phyloP scores from a whole-genome alignment of 805 yeast species.

The Saturnispora halmiae region DNA sequence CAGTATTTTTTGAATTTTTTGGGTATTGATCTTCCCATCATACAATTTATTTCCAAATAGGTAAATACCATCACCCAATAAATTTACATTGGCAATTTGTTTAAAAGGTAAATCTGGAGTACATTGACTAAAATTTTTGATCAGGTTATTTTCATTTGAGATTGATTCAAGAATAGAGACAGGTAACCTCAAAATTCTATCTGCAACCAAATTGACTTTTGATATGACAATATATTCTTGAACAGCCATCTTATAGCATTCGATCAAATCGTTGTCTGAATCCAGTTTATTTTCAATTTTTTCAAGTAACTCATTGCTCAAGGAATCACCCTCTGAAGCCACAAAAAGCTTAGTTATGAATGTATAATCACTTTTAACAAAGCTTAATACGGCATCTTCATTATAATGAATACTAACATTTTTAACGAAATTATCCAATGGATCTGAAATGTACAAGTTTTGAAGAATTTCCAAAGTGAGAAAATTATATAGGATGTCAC shows the following conservation, averaged over 20 bases:
- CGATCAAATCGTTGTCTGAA: constrained; percentile 11
- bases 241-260: constrained; percentile 13
- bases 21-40: background rate
- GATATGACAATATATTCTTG: background rate
- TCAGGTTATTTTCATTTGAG: constrained; percentile 1
- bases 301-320: constrained; percentile 11
- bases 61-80: constrained; percentile 19
- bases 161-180: background rate
- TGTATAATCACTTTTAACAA: constrained; percentile 10
- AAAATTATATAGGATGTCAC: constrained; percentile 23
- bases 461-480: constrained; percentile 29
- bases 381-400: constrained; percentile 16
- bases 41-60: constrained; percentile 11
- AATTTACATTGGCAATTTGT: constrained; percentile 18
- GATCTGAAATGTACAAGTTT: constrained; percentile 25
- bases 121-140: background rate
- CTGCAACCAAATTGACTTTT: background rate
- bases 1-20: background rate
- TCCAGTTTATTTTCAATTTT: constrained; percentile 18
- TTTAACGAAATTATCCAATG: constrained; percentile 16
- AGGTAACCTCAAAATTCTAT: background rate
- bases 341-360: constrained; percentile 17
- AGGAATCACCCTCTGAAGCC: background rate
- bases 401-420: constrained; percentile 21
- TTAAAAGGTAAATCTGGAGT: constrained; percentile 12